These are phyloP conservation scores for Graphilbum ipis-grandicollis DNA, from an alignment of 2,329 filamentous ascomycete species.

Conservation along the genomic window DNA sequence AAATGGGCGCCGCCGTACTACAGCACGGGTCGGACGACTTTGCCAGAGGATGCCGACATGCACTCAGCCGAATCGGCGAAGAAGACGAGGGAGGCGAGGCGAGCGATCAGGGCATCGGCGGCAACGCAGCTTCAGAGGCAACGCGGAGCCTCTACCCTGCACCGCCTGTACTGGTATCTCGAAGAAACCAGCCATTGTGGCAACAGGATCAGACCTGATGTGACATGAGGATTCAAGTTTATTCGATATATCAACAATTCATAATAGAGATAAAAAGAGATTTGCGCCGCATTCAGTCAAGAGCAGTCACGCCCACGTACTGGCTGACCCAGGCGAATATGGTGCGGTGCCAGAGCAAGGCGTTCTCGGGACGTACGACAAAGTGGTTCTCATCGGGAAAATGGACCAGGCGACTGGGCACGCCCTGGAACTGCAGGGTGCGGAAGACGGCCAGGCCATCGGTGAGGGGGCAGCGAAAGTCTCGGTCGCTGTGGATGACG, in stretches of 20 bases:
- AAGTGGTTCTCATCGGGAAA: conserved; percentile 62
- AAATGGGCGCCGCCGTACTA: background rate
- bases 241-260: too few species aligned
- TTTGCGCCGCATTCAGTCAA: too few species aligned
- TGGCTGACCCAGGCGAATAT: conserved; percentile 52
- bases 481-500: conserved; percentile 53
- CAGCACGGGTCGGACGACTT: conserved; percentile 27
- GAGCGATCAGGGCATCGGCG: background rate
- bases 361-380: conserved; percentile 52
- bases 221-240: conserved; percentile 20
- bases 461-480: conserved; percentile 35
- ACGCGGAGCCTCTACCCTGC: too few species aligned
- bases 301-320: too few species aligned
- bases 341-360: conserved; percentile 48
- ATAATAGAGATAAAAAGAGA: too few species aligned
- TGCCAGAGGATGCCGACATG: conserved; percentile 22
- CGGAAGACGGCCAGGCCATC: conserved; percentile 55
- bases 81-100: conserved; percentile 13
- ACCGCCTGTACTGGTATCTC: background rate
- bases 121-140: too few species aligned
- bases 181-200: conserved; percentile 24
- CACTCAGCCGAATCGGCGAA: conserved; percentile 20
- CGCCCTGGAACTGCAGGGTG: conserved; percentile 46
- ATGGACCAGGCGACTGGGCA: conserved; percentile 51
- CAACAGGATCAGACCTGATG: conserved; percentile 31